Conservation (phyloP, 2,329 filamentous ascomycete genomes). For the Exophiala spinifera region DNA sequence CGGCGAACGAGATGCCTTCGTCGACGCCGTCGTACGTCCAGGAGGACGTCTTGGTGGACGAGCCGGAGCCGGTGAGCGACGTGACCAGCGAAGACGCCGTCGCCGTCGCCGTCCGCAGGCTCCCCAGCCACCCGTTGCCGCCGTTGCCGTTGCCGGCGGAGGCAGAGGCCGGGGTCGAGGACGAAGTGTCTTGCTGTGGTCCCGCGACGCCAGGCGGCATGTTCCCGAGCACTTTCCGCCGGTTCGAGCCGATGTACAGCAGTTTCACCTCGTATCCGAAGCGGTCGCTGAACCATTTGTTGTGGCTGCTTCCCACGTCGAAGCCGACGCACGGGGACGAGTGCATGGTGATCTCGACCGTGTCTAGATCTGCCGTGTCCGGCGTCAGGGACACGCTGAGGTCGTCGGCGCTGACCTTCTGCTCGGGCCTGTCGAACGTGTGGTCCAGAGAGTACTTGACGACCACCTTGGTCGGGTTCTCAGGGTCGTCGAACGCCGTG, state of each 20-base stretch:
- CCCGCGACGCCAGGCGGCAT: slow-evolving; percentile 45
- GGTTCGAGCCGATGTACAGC: slow-evolving; percentile 62
- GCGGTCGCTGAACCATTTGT: slow-evolving; percentile 65
- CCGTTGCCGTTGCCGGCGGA: neutral
- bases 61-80: slow-evolving; percentile 6
- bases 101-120: slow-evolving; percentile 18
- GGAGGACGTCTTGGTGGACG: no score
- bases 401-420: slow-evolving; percentile 31
- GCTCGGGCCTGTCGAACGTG: slow-evolving; percentile 22
- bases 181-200: slow-evolving; percentile 20
- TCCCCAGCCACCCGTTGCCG: slow-evolving; percentile 21
- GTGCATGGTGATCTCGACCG: slow-evolving; percentile 58
- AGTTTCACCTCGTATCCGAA: slow-evolving; percentile 62
- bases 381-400: slow-evolving; percentile 60
- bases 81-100: slow-evolving; percentile 14
- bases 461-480: slow-evolving; percentile 31
- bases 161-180: no score
- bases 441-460: slow-evolving; percentile 25
- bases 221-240: slow-evolving; percentile 61
- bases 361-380: slow-evolving; percentile 44
- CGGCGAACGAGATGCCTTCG: slow-evolving; percentile 65
- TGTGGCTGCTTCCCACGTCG: slow-evolving; percentile 60
- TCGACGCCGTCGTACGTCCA: slow-evolving; percentile 34
- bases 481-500: slow-evolving; percentile 39
- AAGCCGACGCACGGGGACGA: slow-evolving; percentile 57